These are phyloP conservation scores for Cryptosporidium meleagridis DNA, from an alignment of 169 alveolate species.

Conservation along the genomic window DNA sequence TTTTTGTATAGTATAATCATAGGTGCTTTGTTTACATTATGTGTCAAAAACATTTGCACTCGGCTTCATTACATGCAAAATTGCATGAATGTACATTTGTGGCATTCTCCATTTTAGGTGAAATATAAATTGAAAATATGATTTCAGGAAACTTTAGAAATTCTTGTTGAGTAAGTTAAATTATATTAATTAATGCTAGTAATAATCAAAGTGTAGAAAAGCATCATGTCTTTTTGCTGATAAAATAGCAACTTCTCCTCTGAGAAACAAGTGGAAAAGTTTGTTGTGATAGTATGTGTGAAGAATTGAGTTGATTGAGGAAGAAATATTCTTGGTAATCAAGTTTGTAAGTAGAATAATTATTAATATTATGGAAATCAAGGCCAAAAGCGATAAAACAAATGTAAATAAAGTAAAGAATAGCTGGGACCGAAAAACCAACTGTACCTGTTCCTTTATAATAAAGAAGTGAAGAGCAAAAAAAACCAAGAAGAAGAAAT, in stretches of 20 bases:
- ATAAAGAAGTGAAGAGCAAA: conserved; percentile 40
- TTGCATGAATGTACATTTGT: neutral
- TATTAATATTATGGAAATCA: neutral
- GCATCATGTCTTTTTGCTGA: conserved; percentile 71
- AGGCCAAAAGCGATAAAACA: neutral
- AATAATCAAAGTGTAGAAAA: conserved; percentile 41
- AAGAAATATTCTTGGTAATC: conserved; percentile 46
- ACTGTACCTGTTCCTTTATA: neutral
- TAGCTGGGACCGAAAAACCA: conserved; percentile 39
- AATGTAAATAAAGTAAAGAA: conserved; percentile 30
- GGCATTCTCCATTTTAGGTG: neutral
- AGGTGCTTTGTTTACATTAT: neutral
- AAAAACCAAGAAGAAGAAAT: conserved; percentile 22
- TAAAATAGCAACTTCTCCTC: conserved; percentile 58
- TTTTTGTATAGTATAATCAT: neutral
- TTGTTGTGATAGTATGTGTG: conserved; percentile 60
- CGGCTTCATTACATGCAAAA: neutral
- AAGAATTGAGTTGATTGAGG: conserved; percentile 59
- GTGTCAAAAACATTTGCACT: neutral
- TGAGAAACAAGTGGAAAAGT: conserved; percentile 43
- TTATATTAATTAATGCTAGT: neutral
- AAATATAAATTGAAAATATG: too few species aligned
- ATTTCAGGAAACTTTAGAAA: too few species aligned
- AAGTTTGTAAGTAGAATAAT: conserved; percentile 34
- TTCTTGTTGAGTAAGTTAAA: neutral